Evolutionary conservation across 164 flowering plant genomes (phyloP).

Genomic region (Stephania japonica): DNA sequence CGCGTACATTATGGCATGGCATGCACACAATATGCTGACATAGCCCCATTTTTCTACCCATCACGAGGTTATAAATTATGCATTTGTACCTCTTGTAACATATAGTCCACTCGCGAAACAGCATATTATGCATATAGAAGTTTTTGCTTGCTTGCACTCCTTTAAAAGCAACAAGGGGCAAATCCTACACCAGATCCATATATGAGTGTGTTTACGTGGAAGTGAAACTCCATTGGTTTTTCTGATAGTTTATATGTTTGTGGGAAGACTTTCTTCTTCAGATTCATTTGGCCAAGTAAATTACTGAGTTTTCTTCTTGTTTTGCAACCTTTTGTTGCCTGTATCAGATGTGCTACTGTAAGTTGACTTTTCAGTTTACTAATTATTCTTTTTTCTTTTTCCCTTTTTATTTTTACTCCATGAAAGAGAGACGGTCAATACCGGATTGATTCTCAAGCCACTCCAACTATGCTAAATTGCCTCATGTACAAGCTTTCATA

Average conservation of each 20-base stretch:
- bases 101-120: no score
- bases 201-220: not conserved
- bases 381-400: not conserved
- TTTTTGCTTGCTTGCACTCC: not conserved
- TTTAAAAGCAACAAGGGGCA: not conserved
- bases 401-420: not conserved
- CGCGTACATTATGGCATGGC: not conserved
- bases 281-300: conserved; percentile 4
- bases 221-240: not conserved
- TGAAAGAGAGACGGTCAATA: conserved; percentile 91
- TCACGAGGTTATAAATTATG: not conserved
- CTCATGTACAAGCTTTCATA: conserved; percentile 99
- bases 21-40: not conserved
- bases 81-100: not conserved
- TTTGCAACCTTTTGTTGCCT: not conserved
- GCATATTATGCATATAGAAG: not conserved
- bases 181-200: not conserved
- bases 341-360: not conserved
- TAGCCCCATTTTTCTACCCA: not conserved
- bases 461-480: conserved; percentile 90
- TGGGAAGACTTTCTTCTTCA: not conserved
- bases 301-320: not conserved
- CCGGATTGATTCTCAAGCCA: conserved; percentile 91
- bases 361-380: not conserved
- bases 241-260: not conserved